phyloP scores from a whole-genome alignment of 345 rosid genomes.

The Hevea brasiliensis region DNA sequence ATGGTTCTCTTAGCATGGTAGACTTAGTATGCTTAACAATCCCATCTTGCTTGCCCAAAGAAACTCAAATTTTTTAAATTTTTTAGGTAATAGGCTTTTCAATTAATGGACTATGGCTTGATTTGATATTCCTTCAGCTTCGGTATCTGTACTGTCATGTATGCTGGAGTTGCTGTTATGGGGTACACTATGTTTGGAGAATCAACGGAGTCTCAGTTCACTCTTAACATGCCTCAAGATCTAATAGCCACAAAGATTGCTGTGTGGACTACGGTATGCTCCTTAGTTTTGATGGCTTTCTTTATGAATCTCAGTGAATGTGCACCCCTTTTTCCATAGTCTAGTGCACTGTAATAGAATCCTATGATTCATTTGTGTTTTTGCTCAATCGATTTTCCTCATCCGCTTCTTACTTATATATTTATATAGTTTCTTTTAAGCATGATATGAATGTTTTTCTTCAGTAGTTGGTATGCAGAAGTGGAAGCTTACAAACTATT shows the following conservation, averaged over 20 bases:
- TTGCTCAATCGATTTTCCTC: too few species aligned
- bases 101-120: neutral
- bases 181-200: slow-evolving; percentile 94
- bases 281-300: neutral
- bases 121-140: slow-evolving; percentile 48
- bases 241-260: slow-evolving; percentile 91
- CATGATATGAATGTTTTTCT: neutral
- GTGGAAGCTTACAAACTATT: neutral
- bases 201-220: slow-evolving; percentile 68
- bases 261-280: slow-evolving; percentile 84
- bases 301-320: neutral
- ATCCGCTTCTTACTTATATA: too few species aligned
- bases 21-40: neutral
- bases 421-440: neutral
- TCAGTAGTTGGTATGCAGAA: neutral
- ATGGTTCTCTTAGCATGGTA: slow-evolving; percentile 75
- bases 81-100: too few species aligned
- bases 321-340: too few species aligned
- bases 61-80: neutral
- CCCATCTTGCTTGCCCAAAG: too few species aligned
- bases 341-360: too few species aligned
- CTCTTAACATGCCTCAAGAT: slow-evolving; percentile 86
- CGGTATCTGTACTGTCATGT: slow-evolving; percentile 64
- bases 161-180: slow-evolving; percentile 80
- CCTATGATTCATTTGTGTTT: too few species aligned